Evolutionary conservation across 169 alveolate genomes (phyloP).

Genomic region (Eimeria falciformis): DNA sequence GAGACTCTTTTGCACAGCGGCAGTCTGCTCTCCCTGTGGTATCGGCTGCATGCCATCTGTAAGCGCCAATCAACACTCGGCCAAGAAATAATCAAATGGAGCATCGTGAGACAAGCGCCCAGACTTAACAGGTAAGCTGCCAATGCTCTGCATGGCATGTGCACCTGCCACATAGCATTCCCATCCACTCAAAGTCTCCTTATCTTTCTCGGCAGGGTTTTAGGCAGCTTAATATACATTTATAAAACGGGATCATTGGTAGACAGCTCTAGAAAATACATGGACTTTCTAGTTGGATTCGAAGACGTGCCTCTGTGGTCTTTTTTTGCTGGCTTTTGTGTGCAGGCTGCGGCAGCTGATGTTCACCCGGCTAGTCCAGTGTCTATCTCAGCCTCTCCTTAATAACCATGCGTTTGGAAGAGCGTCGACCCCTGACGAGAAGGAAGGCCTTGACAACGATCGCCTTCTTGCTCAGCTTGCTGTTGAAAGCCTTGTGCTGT

Average conservation of each 20-base stretch:
- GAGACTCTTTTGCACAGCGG: slow-evolving; percentile 75
- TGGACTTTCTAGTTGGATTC: neutral
- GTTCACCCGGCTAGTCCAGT: slow-evolving; percentile 71
- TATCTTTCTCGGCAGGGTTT: too few species aligned
- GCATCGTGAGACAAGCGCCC: slow-evolving; percentile 75
- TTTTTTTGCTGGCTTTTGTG: neutral
- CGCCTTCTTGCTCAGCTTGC: slow-evolving; percentile 34
- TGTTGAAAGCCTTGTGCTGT: slow-evolving; percentile 66
- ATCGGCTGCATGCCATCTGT: slow-evolving; percentile 71
- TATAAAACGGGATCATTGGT: neutral
- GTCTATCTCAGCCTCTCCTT: slow-evolving; percentile 60
- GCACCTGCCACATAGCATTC: too few species aligned
- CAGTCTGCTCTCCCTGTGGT: slow-evolving; percentile 75
- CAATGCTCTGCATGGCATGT: too few species aligned
- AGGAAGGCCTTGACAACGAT: slow-evolving; percentile 37
- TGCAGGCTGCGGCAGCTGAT: slow-evolving; percentile 76
- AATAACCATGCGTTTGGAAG: slow-evolving; percentile 34
- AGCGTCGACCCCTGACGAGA: neutral
- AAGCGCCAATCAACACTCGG: slow-evolving; percentile 36
- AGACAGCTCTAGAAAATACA: neutral
- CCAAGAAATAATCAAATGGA: slow-evolving; percentile 67
- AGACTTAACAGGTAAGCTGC: slow-evolving; percentile 63
- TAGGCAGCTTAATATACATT: too few species aligned
- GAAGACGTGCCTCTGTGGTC: neutral
- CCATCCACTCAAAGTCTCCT: too few species aligned